Percentiles rank a stretch among this genome's conserved stretches.
phyloP scores from a whole-genome alignment of 2,329 filamentous ascomycete genomes.

The Delphinella strobiligena region DNA sequence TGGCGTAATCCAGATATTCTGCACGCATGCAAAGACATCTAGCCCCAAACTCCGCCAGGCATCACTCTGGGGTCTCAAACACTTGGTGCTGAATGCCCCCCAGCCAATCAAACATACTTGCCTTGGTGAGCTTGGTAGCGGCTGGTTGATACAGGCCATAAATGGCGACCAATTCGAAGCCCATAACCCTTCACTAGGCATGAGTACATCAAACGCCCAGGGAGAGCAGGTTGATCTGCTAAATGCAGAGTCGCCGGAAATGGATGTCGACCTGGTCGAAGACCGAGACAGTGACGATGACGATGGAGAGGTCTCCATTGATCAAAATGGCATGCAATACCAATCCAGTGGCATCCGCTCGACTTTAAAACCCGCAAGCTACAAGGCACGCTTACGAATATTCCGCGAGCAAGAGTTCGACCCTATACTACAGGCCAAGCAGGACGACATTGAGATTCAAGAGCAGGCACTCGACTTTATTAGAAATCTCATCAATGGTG shows the following conservation, averaged over 20 bases:
- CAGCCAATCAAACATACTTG: conserved; percentile 65
- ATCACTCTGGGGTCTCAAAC: conserved; percentile 87
- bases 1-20: conserved; percentile 65
- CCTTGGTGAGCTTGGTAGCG: conserved; percentile 62
- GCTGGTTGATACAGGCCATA: conserved; percentile 72
- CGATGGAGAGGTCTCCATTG: conserved; percentile 35
- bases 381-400: conserved; percentile 7
- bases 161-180: conserved; percentile 39
- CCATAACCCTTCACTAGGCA: conserved; percentile 29
- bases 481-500: conserved; percentile 71
- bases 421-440: conserved; percentile 53
- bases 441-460: conserved; percentile 74
- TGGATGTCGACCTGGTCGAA: conserved; percentile 25
- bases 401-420: conserved; percentile 44
- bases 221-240: conserved; percentile 49
- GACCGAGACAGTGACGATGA: conserved; percentile 21
- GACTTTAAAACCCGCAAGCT: conserved; percentile 16
- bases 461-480: conserved; percentile 85
- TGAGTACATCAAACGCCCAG: conserved; percentile 47
- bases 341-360: conserved; percentile 23
- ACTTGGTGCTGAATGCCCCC: conserved; percentile 63
- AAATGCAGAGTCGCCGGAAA: conserved; percentile 37
- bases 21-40: conserved; percentile 69
- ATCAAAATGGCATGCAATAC: conserved; percentile 25
- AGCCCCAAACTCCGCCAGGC: conserved; percentile 72